Evolutionary conservation across 1,139 yeast species (phyloP).

Genomic region (Zygoascus meyerae): DNA sequence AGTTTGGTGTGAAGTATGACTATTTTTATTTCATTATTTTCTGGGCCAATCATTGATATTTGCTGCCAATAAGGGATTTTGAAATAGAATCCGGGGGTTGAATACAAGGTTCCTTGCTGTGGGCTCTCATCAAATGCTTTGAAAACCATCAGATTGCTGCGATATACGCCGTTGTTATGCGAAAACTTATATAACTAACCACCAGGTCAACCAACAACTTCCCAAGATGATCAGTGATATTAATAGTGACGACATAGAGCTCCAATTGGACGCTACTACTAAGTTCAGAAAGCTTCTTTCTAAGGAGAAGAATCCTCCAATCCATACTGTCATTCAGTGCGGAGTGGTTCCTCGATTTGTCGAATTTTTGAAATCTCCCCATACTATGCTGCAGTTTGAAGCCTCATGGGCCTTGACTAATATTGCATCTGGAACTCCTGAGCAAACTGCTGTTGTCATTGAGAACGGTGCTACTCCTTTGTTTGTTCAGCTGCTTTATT

Average conservation of each 20-base stretch:
- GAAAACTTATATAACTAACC: too few species aligned
- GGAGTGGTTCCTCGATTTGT: conserved; percentile 93
- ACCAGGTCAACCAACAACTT: conserved; percentile 54
- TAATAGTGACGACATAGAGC: conserved; percentile 68
- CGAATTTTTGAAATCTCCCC: conserved; percentile 70
- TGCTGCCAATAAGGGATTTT: too few species aligned
- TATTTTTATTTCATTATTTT: too few species aligned
- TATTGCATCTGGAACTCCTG: conserved; percentile 92
- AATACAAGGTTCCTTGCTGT: too few species aligned
- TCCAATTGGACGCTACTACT: conserved; percentile 82
- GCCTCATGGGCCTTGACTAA: conserved; percentile 99
- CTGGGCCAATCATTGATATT: too few species aligned
- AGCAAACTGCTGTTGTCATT: conserved; percentile 85
- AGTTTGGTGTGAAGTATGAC: too few species aligned
- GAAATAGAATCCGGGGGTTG: too few species aligned
- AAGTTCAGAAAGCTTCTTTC: conserved; percentile 90
- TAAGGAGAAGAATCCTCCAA: conserved; percentile 96
- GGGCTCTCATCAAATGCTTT: too few species aligned
- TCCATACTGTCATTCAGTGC: conserved; percentile 82
- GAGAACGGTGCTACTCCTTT: conserved; percentile 91
- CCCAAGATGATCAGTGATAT: conserved; percentile 84
- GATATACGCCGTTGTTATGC: too few species aligned
- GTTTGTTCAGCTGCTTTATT: conserved; percentile 74
- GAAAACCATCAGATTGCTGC: too few species aligned
- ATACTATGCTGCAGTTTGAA: conserved; percentile 87